Base-by-base conservation (phyloP, 2,329 filamentous ascomycete species). In the Fusarium sp. region DNA sequence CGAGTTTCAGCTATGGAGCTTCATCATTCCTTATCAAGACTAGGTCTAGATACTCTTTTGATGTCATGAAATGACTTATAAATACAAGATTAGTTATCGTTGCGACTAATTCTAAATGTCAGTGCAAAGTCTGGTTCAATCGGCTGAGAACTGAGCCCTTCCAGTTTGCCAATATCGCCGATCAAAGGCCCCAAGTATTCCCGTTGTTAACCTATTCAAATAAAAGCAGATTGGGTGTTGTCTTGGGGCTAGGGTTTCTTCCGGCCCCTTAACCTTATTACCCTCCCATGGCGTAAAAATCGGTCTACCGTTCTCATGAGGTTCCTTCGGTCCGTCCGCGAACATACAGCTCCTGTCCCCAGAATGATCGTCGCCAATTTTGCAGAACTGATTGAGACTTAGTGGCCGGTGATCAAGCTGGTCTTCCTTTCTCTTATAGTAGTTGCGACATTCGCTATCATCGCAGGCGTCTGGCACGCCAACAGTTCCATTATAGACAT, bases 261-360 rank as follows among this genome's bases (percentile, higher is more conserved):
- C n/a, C 13, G 4, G 5, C n/a, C 18, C 29, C 4, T 33, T 15
- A 18, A 15, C 5, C 10, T 13, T 4, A 5, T 13, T 7, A 14
- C 4, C 5, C 4, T 18, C 7, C 5, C 17, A 18, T 20, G 8
- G 14, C 18, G 6, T 12, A 14, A 25, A 7, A 0, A 3, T 7
- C 33, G 4, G 2, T 7, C 29, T 18, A 14, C 33, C n/a, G 14
- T 35, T 8, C 15, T 12, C 4, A 12, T 17, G 5, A 14, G 8
- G 0, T 12, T 18, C 5, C n/a, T 50, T 50, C n/a, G 33, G 15
- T 8, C 14, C n/a, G 3, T 5, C 29, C 1, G 18, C 29, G 7
- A 50, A 18, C 13, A 0, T 17, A 49, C 45, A 22, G 4, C 10
- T 17, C 3, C 5, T 22, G 10, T 49, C 14, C 10, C 27, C 17